Conservation (phyloP, 805 yeast species). For the Ogataea zsoltii region DNA sequence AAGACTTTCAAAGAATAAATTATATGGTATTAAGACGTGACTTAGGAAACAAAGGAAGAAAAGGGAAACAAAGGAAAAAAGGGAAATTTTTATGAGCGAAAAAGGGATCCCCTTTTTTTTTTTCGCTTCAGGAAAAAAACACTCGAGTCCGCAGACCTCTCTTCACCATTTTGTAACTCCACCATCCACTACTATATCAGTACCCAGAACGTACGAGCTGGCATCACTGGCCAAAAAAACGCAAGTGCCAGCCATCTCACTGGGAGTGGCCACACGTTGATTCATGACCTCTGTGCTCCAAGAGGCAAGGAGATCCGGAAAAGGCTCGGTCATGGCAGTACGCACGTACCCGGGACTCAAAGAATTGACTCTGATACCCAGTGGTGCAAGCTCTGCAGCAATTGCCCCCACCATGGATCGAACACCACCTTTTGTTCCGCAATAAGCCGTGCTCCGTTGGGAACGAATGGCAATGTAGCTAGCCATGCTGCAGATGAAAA, state of each 20-base stretch:
- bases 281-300: conserved; percentile 41
- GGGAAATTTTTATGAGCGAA: conserved; percentile 1
- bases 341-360: conserved; percentile 53
- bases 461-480: conserved; percentile 48
- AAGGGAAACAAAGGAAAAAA: not conserved
- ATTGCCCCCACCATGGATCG: conserved; percentile 46
- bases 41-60: not conserved
- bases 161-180: conserved; percentile 27
- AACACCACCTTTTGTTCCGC: conserved; percentile 50
- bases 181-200: conserved; percentile 51
- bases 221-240: conserved; percentile 55
- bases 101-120: not conserved
- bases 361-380: conserved; percentile 51
- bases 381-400: conserved; percentile 48
- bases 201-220: conserved; percentile 48
- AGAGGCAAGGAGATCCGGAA: conserved; percentile 24
- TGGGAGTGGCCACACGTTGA: conserved; percentile 50
- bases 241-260: conserved; percentile 54
- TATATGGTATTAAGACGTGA: too few species aligned
- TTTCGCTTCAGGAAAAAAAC: not conserved
- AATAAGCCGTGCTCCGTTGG: conserved; percentile 48
- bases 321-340: conserved; percentile 42
- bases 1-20: too few species aligned
- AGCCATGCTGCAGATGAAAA: conserved; percentile 43
- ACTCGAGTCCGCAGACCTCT: not conserved